These are phyloP conservation scores for Lactarius tabidus DNA, from an alignment of 768 basidiomycete species.

Conservation along the genomic window DNA sequence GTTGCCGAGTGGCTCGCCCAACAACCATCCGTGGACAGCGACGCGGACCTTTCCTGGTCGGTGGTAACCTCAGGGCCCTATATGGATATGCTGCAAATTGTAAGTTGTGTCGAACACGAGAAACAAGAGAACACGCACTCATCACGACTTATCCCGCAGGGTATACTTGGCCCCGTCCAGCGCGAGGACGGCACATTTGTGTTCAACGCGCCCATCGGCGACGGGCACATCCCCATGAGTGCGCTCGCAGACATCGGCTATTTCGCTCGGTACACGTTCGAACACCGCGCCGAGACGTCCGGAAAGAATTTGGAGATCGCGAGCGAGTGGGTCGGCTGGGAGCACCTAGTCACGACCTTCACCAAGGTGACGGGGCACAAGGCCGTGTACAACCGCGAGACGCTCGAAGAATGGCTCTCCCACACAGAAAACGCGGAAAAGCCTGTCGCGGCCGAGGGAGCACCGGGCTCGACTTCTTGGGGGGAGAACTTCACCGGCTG, in stretches of 20 bases:
- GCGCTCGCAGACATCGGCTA: constrained; percentile 34
- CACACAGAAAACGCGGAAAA: constrained; percentile 23
- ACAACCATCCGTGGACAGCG: constrained; percentile 34
- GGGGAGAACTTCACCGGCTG: constrained; percentile 41
- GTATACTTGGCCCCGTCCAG: constrained; percentile 26
- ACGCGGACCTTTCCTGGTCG: constrained; percentile 36
- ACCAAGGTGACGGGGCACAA: constrained; percentile 30
- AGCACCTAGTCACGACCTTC: constrained; percentile 31
- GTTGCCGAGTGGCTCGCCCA: constrained; percentile 36
- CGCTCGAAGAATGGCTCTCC: constrained; percentile 27
- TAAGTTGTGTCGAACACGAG: constrained; percentile 23
- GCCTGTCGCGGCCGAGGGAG: constrained; percentile 27
- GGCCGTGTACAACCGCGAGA: constrained; percentile 26
- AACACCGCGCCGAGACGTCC: constrained; percentile 29
- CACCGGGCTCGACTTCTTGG: constrained; percentile 27
- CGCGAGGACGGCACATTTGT: constrained; percentile 32
- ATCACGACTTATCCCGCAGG: constrained; percentile 2
- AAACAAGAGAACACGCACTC: not conserved
- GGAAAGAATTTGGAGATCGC: constrained; percentile 31
- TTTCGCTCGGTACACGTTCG: constrained; percentile 33
- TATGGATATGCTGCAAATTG: constrained; percentile 41
- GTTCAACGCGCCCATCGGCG: constrained; percentile 30
- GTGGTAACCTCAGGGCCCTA: constrained; percentile 40
- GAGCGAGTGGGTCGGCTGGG: constrained; percentile 28
- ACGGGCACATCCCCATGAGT: constrained; percentile 31